Evolutionary conservation across 2,329 filamentous ascomycete genomes (phyloP).

Genomic region (Pseudogymnoascus verrucosus): DNA sequence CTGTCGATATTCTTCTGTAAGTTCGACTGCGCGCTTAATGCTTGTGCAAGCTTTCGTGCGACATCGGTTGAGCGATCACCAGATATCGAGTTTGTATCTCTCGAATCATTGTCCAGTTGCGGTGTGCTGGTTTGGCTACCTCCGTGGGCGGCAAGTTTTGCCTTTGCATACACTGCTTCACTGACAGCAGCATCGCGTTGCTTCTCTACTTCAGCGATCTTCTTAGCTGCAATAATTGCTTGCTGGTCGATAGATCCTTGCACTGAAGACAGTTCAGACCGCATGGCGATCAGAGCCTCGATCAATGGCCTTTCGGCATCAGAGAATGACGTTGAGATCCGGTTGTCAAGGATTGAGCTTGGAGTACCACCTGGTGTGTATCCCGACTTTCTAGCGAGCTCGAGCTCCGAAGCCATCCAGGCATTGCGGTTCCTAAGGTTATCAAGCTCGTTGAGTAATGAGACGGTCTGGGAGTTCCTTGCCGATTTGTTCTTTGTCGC

Average conservation of each 20-base stretch:
- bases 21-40: slow-evolving; percentile 70
- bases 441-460: slow-evolving; percentile 80
- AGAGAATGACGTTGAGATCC: slow-evolving; percentile 68
- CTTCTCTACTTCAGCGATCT: slow-evolving; percentile 89
- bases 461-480: slow-evolving; percentile 59
- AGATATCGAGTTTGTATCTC: slow-evolving; percentile 50
- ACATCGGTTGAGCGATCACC: slow-evolving; percentile 66
- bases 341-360: slow-evolving; percentile 68
- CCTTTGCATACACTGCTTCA: slow-evolving; percentile 91
- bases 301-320: slow-evolving; percentile 90
- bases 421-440: slow-evolving; percentile 77
- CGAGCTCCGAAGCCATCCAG: slow-evolving; percentile 94
- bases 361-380: slow-evolving; percentile 67
- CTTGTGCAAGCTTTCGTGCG: slow-evolving; percentile 71
- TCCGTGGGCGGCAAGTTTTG: slow-evolving; percentile 76
- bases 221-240: slow-evolving; percentile 72
- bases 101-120: slow-evolving; percentile 46
- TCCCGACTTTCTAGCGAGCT: slow-evolving; percentile 81
- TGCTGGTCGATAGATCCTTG: slow-evolving; percentile 86
- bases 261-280: slow-evolving; percentile 78
- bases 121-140: slow-evolving; percentile 56
- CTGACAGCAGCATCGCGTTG: slow-evolving; percentile 91
- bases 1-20: slow-evolving; percentile 70
- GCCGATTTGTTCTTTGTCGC: slow-evolving; percentile 52
- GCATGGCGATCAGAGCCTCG: slow-evolving; percentile 87